Evolutionary conservation across 1,284 basidiomycete genomes (phyloP), one percentile per base, ranked within the genome.

Genomic region (Ganoderma sp.): DNA sequence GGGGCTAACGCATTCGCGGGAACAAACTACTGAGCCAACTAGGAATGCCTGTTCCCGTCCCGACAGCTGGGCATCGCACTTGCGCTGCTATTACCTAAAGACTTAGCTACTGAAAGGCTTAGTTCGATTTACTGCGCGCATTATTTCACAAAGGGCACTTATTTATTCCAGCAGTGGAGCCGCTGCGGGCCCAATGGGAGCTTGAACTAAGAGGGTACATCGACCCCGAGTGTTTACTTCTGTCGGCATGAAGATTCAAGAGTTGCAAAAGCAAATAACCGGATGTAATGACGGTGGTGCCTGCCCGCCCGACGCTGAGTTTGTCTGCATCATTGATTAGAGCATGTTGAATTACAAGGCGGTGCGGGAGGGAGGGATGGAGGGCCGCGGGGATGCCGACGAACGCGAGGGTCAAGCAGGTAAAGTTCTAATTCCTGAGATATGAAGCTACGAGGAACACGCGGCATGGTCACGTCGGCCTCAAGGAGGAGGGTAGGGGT

Each of bases 401-500:
- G 19, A 34, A 10, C 34, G 34, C 10, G 8, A n/a, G 37, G 56
- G 10, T 5, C 32, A 32, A 32, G 10, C 37, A 14, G 28, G 32
- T 22, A 58, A 12, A 34, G 34, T 58, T 58, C 56, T 37, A 34
- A 19, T 58, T 58, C 56, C 56, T 58, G 56, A 10, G 19, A 8
- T 58, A 58, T 60, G 61, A 42, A 43, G 17, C 54, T 25, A 42
- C 3, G 15, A 34, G 34, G 59, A 39, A 60, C 25, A 62, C 7
- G 62, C 56, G 12, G 48, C 28, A 54, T n/a, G 57, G 57, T 61
- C 58, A 64, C n/a, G 39, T 61, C 57, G n/a, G 50, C 50, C 62
- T 48, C 60, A 37, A 41, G 63, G 59, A n/a, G 48, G 15, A 42
- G 39, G 63, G 9, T 19, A 12, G 17, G 28, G 42, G 62, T 34